A percentile compares a stretch with the other conserved stretches of the same genome.
phyloP scores from a whole-genome alignment of 257 asterid species.

The Orobanche coerulescens region DNA sequence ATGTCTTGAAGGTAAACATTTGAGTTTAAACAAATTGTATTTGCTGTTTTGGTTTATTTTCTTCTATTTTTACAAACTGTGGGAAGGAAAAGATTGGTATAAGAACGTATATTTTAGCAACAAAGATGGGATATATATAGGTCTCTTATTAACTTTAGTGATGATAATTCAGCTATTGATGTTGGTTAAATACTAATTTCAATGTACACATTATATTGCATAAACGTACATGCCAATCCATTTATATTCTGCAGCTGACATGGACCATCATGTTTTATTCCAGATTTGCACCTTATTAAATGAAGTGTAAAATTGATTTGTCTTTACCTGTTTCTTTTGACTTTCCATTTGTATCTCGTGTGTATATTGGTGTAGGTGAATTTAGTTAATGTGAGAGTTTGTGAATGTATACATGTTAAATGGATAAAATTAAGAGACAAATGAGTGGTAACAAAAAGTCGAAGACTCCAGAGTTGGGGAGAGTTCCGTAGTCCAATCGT shows the following conservation, averaged over 20 bases:
- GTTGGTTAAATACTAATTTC: slow-evolving; percentile 3
- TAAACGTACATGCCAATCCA: not conserved
- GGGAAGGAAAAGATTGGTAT: not conserved
- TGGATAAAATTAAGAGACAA: no score
- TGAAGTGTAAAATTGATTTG: no score
- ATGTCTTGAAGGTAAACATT: slow-evolving; percentile 52
- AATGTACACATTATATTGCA: not conserved
- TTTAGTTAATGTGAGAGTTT: no score
- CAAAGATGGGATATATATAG: not conserved
- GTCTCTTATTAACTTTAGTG: not conserved
- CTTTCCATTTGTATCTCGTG: no score
- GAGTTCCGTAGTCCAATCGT: no score
- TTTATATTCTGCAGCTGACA: slow-evolving; percentile 18
- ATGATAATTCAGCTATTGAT: slow-evolving; percentile 13
- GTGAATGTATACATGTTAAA: no score
- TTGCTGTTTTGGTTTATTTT: not conserved
- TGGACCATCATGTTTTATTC: slow-evolving; percentile 16
- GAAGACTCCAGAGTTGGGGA: no score
- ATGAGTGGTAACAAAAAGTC: no score
- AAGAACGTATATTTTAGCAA: not conserved
- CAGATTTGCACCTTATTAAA: slow-evolving; percentile 92
- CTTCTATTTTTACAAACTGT: slow-evolving; percentile 6
- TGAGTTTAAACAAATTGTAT: not conserved
- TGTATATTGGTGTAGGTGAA: no score
- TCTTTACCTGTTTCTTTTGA: no score